Evolutionary conservation across 2,329 filamentous ascomycete species (phyloP).

Genomic region (Xylaria hypoxylon): DNA sequence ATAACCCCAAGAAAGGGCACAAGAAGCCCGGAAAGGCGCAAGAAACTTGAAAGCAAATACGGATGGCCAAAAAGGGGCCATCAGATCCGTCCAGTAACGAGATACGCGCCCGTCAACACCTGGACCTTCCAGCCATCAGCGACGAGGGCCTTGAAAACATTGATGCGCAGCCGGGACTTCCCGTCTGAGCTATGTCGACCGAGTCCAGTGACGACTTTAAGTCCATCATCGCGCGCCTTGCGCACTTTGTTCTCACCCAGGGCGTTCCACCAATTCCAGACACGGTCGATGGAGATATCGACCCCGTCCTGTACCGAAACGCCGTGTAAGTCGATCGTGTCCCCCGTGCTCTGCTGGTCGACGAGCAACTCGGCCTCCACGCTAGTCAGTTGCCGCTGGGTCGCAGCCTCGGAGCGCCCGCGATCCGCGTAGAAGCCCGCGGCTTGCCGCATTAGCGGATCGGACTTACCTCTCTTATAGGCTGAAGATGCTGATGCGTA

Average conservation of each 20-base stretch:
- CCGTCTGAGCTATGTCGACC: slow-evolving; percentile 84
- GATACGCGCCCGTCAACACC: slow-evolving; percentile 75
- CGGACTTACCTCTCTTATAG: slow-evolving; percentile 68
- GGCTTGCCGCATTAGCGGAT: slow-evolving; percentile 78
- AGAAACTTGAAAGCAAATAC: not conserved
- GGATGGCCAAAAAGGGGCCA: not conserved
- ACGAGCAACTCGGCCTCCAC: slow-evolving; percentile 78
- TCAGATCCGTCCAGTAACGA: slow-evolving; percentile 70
- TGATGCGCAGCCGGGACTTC: slow-evolving; percentile 79
- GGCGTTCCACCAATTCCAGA: slow-evolving; percentile 79
- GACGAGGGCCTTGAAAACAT: slow-evolving; percentile 80
- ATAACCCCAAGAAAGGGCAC: not conserved
- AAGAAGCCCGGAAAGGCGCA: not conserved
- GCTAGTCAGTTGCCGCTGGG: slow-evolving; percentile 69
- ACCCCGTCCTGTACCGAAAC: slow-evolving; percentile 84
- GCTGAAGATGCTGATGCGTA: slow-evolving; percentile 56
- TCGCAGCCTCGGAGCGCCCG: slow-evolving; percentile 71
- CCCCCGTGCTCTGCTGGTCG: slow-evolving; percentile 70
- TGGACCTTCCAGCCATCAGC: slow-evolving; percentile 87
- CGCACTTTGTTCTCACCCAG: slow-evolving; percentile 76
- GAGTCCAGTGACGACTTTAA: slow-evolving; percentile 82
- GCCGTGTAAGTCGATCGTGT: slow-evolving; percentile 82
- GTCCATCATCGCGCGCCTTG: slow-evolving; percentile 65
- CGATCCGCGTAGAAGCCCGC: slow-evolving; percentile 81
- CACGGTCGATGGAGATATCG: slow-evolving; percentile 76